phyloP scores from a whole-genome alignment of 1,139 yeast species.

The Pichia sp. region DNA sequence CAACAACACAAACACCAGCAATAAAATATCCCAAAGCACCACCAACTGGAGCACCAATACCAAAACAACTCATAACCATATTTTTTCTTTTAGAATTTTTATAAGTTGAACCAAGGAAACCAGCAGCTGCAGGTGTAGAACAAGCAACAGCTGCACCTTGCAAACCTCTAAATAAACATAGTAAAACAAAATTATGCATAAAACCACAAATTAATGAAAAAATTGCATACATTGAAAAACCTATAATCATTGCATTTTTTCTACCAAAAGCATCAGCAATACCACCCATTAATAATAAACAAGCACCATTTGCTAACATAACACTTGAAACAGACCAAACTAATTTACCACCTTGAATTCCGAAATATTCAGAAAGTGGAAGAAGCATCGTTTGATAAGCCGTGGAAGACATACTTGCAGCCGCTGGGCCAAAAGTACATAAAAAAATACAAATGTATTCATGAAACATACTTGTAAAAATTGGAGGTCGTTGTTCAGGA shows the following conservation, averaged over 20 bases:
- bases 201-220: constrained; percentile 37
- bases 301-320: constrained; percentile 37
- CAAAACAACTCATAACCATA: constrained; percentile 36
- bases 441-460: constrained; percentile 30
- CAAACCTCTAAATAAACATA: constrained; percentile 36
- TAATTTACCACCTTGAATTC: constrained; percentile 34
- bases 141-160: constrained; percentile 39
- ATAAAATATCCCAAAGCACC: constrained; percentile 35
- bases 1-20: constrained; percentile 37
- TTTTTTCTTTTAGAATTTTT: constrained; percentile 35
- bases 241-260: constrained; percentile 31
- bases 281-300: constrained; percentile 37
- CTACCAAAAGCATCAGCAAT: constrained; percentile 41
- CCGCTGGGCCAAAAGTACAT: constrained; percentile 36
- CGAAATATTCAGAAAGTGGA: constrained; percentile 31
- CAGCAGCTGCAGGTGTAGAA: constrained; percentile 40
- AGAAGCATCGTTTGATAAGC: constrained; percentile 33
- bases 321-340: constrained; percentile 39
- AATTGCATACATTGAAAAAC: constrained; percentile 31
- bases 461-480: constrained; percentile 24
- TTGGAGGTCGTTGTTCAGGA: constrained; percentile 30
- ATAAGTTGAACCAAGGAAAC: constrained; percentile 37
- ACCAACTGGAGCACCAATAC: constrained; percentile 44
- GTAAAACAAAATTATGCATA: constrained; percentile 31
- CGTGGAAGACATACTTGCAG: constrained; percentile 34